Percentiles rank a stretch among this genome's conserved stretches.
These are phyloP conservation scores for Metarhizium brunneum DNA, from an alignment of 2,329 filamentous ascomycete species.

Conservation along the genomic window DNA sequence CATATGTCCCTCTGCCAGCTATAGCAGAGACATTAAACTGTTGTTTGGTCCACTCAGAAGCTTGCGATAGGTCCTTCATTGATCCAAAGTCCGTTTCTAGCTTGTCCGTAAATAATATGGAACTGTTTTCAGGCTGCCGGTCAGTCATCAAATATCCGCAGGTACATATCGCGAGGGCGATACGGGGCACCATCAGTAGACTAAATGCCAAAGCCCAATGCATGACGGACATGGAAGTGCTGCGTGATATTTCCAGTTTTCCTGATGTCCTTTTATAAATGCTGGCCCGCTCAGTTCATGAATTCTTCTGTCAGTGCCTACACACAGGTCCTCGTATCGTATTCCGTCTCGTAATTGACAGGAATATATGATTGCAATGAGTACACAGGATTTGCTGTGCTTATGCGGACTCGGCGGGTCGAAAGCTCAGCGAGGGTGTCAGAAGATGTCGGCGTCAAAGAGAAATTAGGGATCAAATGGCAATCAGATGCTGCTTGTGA, in stretches of 20 bases:
- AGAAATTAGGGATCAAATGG: no score
- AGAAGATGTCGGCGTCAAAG: no score
- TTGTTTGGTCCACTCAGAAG: constrained; percentile 57
- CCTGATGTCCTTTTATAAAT: not conserved
- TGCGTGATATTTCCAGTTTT: not conserved
- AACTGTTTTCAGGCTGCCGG: constrained; percentile 23
- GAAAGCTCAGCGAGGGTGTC: no score
- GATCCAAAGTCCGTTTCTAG: constrained; percentile 65
- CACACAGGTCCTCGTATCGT: no score
- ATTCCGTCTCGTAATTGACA: no score
- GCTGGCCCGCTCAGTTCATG: not conserved
- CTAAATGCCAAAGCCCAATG: not conserved
- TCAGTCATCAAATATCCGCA: constrained; percentile 59
- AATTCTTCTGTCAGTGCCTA: not conserved
- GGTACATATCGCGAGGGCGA: constrained; percentile 42
- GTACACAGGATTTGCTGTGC: no score
- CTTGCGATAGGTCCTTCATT: constrained; percentile 34
- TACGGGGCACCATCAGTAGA: constrained; percentile 8
- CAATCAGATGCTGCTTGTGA: no score
- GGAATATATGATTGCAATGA: no score
- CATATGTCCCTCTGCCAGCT: constrained; percentile 52
- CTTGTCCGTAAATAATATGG: constrained; percentile 55
- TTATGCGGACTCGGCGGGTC: no score
- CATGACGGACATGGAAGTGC: not conserved
- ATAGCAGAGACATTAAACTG: constrained; percentile 54